Evolutionary conservation across 768 basidiomycete genomes (phyloP), one percentile per base, ranked within the genome.

Genomic region (Termitomyces bulborhizus): DNA sequence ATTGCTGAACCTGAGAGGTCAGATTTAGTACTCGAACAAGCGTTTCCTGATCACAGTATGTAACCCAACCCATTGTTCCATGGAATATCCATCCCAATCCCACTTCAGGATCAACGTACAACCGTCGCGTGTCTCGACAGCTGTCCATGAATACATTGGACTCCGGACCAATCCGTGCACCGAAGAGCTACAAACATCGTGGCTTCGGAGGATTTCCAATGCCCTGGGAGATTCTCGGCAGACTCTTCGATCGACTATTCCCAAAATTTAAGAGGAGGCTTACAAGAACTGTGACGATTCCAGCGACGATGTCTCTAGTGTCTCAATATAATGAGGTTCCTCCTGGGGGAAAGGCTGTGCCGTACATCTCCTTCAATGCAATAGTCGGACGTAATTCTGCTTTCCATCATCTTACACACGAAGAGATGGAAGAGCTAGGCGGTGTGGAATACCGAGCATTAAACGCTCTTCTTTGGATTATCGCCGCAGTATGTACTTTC

Each of bases 401-500:
- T 3, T 91, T 91, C 60, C 77, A 80, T 37, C 73, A 68, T 60
- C 70, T 96, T 51, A 90, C 85, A 0, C 76, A 80, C 18, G 91
- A 93, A 46, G 89, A 98, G 64, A 73, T 90, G 61, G 93, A 96
- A 60, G 93, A 97, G 67, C 72, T 98, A 4, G 94, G 94, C 4
- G 95, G 96, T 18, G 88, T 97, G 6, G 96, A 99, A 67, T 98
- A 90, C 65, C 80, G 93, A 9, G 90, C 88, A 12, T 71, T 97
- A 59, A 86, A 85, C 43, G 82, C 86, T 2, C 68, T 97, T 48
- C 72, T 93, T 9, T 95, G 90, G 88, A 80, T 95, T 53, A 82
- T 96, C 37, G 79, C 79, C 11, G 66, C 71, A 34, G 93, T 95
- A 66, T 63, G 89, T 76, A 34, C 42, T 46, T n/a, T 50, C 27